These are phyloP conservation scores for Hygrophoropsis aurantiaca DNA, from an alignment of 768 basidiomycete species.

Conservation along the genomic window DNA sequence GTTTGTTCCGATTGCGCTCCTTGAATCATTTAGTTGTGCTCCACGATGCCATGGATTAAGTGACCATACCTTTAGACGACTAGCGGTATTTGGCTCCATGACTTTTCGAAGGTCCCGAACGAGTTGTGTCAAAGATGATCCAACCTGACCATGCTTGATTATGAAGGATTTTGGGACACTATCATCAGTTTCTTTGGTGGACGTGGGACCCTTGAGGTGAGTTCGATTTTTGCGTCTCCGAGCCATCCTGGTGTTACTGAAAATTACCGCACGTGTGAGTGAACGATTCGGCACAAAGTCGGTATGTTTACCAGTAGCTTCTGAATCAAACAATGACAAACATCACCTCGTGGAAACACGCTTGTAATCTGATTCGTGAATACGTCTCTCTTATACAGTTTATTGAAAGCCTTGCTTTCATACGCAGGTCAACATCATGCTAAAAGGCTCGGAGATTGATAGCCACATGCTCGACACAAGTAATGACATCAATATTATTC, in stretches of 20 bases:
- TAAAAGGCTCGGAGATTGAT: too few species aligned
- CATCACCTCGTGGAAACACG: too few species aligned
- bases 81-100: conserved; percentile 98
- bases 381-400: too few species aligned
- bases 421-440: too few species aligned
- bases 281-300: too few species aligned
- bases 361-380: too few species aligned
- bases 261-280: too few species aligned
- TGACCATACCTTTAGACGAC: conserved; percentile 69
- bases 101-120: conserved; percentile 92
- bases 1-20: conserved; percentile 89
- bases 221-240: conserved; percentile 79
- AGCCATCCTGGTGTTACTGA: conserved; percentile 46
- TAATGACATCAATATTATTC: too few species aligned
- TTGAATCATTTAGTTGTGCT: conserved; percentile 33
- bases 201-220: conserved; percentile 63
- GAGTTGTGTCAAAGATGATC: conserved; percentile 80
- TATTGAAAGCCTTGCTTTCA: too few species aligned
- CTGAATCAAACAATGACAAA: conserved; percentile 6
- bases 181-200: conserved; percentile 30
- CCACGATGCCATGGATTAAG: background rate
- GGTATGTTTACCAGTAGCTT: conserved; percentile 16
- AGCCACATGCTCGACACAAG: too few species aligned
- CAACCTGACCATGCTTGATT: conserved; percentile 94
- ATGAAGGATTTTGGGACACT: conserved; percentile 88